phyloP scores from a whole-genome alignment of 352 stramenopile genomes.

The Aphanomyces cochlioides region DNA sequence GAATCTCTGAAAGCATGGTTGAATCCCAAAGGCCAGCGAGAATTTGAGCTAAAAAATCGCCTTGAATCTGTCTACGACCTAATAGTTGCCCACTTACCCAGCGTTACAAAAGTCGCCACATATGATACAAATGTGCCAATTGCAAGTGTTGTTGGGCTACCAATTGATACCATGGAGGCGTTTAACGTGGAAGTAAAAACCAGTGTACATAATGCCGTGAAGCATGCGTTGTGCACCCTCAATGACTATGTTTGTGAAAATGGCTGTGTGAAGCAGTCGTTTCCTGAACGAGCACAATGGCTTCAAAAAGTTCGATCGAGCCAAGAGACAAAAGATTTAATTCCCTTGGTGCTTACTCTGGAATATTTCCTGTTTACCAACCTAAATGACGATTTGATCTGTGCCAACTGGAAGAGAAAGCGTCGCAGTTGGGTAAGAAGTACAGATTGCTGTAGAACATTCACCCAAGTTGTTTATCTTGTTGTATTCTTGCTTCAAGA shows the following conservation, averaged over 20 bases:
- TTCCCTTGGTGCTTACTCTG: conserved; percentile 46
- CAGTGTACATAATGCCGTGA: not conserved
- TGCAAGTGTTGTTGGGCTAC: conserved; percentile 1
- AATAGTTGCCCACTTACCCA: not conserved
- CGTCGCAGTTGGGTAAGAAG: conserved; percentile 67
- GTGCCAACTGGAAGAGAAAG: conserved; percentile 69
- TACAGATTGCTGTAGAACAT: conserved; percentile 60
- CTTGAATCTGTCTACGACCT: conserved; percentile 30
- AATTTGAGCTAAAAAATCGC: conserved; percentile 58
- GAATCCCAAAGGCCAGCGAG: conserved; percentile 68
- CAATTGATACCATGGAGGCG: conserved; percentile 3
- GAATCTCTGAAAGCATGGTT: conserved; percentile 56
- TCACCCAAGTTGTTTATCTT: conserved; percentile 66
- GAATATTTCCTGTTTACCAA: conserved; percentile 52
- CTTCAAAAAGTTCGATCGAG: not conserved
- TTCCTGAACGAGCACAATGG: conserved; percentile 38
- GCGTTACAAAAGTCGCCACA: not conserved
- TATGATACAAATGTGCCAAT: not conserved
- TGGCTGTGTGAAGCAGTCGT: conserved; percentile 23
- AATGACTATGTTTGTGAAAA: not conserved
- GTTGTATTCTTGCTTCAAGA: conserved; percentile 69
- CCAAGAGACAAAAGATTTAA: not conserved
- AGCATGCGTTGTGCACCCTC: not conserved
- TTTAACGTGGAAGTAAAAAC: not conserved
- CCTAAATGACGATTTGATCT: conserved; percentile 51